Evolutionary conservation across 306 rosid genomes (phyloP).

Genomic region (Luffa acutangula): DNA sequence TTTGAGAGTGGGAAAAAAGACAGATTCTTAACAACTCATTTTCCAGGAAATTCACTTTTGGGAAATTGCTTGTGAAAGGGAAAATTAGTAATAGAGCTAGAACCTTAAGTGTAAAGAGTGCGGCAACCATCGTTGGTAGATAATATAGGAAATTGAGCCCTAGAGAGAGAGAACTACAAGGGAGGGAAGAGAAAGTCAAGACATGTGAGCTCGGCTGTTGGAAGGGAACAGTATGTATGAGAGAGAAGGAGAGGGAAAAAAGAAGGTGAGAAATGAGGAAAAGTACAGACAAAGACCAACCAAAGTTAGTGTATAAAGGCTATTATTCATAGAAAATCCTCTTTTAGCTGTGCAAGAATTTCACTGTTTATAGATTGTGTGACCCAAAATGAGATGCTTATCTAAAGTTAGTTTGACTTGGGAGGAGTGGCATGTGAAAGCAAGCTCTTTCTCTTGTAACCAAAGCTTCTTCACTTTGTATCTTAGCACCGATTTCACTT

Average conservation of each 20-base stretch:
- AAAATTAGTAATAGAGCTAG: neutral
- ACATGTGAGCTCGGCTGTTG: slow-evolving; percentile 2
- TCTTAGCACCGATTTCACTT: slow-evolving; percentile 1
- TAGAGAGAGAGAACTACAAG: neutral
- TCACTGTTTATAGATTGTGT: neutral
- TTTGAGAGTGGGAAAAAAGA: neutral
- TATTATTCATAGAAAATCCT: slow-evolving; percentile 6
- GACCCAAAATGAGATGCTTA: slow-evolving; percentile 6
- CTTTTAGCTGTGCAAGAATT: neutral
- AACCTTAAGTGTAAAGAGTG: neutral
- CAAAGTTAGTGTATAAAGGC: slow-evolving; percentile 3
- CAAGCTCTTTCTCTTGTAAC: neutral
- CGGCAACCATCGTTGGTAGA: neutral
- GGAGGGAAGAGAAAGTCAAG: neutral
- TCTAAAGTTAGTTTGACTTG: slow-evolving; percentile 7
- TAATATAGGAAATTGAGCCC: neutral
- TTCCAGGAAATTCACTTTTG: neutral
- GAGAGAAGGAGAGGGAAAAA: neutral
- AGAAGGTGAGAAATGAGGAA: slow-evolving; percentile 3
- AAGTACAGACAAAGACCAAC: slow-evolving; percentile 13
- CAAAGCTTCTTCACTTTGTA: slow-evolving; percentile 10
- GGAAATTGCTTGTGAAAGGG: neutral
- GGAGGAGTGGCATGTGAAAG: slow-evolving; percentile 1
- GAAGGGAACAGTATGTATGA: neutral
- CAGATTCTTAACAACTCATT: neutral